Percentiles rank a stretch among this genome's conserved stretches.
These are phyloP conservation scores for Falciphora oryzae DNA, from an alignment of 2,329 filamentous ascomycete genomes.

Conservation along the genomic window DNA sequence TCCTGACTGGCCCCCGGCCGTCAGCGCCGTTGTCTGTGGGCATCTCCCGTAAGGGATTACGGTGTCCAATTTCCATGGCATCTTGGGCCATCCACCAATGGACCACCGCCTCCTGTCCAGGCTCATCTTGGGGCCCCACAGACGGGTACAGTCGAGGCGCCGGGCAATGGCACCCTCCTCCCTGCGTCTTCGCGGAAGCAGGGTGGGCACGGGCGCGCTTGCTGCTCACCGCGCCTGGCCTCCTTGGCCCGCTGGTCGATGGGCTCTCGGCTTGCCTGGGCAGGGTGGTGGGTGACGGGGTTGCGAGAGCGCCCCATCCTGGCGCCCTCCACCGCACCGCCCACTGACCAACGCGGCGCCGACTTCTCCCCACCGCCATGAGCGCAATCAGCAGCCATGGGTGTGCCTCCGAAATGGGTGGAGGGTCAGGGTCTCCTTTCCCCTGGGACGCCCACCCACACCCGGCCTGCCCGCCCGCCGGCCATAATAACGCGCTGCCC, in stretches of 20 bases:
- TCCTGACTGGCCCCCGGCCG: neutral
- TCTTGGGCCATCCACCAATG: neutral
- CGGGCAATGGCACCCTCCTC: neutral
- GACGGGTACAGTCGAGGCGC: neutral
- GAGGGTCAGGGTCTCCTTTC: constrained; percentile 2
- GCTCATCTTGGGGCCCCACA: neutral
- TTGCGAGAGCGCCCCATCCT: neutral
- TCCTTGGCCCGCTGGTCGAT: neutral
- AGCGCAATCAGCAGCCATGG: neutral
- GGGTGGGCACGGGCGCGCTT: neutral
- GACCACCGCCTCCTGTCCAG: neutral
- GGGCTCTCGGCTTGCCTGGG: too few species aligned
- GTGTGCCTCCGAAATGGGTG: neutral
- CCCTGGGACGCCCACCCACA: neutral
- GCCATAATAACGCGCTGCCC: constrained; percentile 37
- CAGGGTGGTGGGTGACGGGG: too few species aligned
- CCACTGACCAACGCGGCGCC: too few species aligned
- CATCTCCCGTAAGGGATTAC: neutral
- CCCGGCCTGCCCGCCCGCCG: constrained; percentile 1
- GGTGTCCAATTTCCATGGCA: neutral
- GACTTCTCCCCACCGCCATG: neutral
- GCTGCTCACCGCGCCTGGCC: neutral
- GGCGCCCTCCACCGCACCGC: neutral
- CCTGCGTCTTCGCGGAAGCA: neutral
- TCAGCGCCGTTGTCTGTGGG: neutral